A percentile compares a stretch with the other conserved stretches of the same genome.
phyloP scores from a whole-genome alignment of 305 asterid species.

The Andrographis paniculata region DNA sequence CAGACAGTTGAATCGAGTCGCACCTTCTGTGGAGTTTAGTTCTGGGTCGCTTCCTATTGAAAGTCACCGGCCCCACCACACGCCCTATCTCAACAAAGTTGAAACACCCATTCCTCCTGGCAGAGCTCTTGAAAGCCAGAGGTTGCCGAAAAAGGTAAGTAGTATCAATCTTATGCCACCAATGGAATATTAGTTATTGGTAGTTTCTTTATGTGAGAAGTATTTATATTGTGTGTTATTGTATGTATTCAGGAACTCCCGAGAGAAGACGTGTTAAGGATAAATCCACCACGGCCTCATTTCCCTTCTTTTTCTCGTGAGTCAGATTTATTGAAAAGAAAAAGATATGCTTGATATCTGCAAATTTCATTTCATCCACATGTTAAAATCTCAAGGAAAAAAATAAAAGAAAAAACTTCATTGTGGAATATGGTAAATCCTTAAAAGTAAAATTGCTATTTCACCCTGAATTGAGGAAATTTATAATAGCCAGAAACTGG shows the following conservation, averaged over 20 bases:
- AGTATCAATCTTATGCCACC: neutral
- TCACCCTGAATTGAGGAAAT: too few relatives aligned
- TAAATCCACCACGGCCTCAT: constrained; percentile 50
- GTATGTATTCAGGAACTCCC: constrained; percentile 45
- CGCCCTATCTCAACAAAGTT: constrained; percentile 60
- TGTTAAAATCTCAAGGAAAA: too few relatives aligned
- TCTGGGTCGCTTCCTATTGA: constrained; percentile 58
- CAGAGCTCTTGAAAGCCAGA: constrained; percentile 62
- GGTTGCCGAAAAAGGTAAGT: constrained; percentile 68
- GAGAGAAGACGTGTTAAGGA: constrained; percentile 61
- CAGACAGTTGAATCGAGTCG: constrained; percentile 46
- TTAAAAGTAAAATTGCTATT: neutral
- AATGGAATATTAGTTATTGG: neutral
- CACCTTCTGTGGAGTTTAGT: constrained; percentile 28
- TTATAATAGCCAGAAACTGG: too few relatives aligned
- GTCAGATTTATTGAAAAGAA: constrained; percentile 7
- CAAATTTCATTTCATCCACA: constrained; percentile 5
- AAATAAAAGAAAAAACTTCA: too few relatives aligned
- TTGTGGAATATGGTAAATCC: constrained; percentile 8
- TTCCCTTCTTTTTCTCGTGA: constrained; percentile 59
- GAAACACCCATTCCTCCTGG: constrained; percentile 54
- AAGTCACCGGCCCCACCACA: constrained; percentile 50
- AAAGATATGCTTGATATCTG: constrained; percentile 8
- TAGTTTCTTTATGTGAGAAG: neutral
- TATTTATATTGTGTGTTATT: constrained; percentile 11